Evolutionary conservation across 2,329 filamentous ascomycete genomes (phyloP), one percentile per base, ranked within the genome.

Genomic region (Phaeosphaeria sp.): DNA sequence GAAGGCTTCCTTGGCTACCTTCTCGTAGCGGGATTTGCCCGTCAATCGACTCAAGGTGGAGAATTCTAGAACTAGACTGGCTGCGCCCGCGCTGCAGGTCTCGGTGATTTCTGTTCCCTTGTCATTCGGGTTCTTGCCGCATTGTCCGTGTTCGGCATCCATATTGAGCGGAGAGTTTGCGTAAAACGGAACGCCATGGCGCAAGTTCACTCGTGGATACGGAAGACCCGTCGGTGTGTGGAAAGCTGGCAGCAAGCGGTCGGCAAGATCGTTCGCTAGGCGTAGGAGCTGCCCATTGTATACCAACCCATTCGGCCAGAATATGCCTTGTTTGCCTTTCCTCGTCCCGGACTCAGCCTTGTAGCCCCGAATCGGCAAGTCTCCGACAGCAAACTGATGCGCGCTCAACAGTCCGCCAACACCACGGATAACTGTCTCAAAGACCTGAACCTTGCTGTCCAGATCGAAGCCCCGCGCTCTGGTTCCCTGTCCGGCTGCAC

Each of bases 381-480:
- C 93, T 33, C 93, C 95, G 21, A 93, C 84, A 13, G 95, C 94
- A 75, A 99, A 99, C 43, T 97, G 81, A 79, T 99, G 95, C 1
- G 94, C 93, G 71, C 93, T 97, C 64, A 99, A 80, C 55, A 99
- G 81, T 0, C 95, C 95, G 15, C 95, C 95, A 46, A 96, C 86
- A 17, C 94, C 95, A 57, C 95, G 86, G 67, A 99, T 99, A 36
- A 97, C 94, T 0, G 94, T 98, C 81, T 99, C 95, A 72, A 99
- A 99, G 41, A 99, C 92, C 79, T 99, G 94, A 1, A 99, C 95
- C 78, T 98, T 99, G 80, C 93, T 97, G 78, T 99, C 94, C 42
- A 97, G 82, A 76, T 99, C 92, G 71, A 99, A 99, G 0, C 93
- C 95, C 54, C 88, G 85, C 3, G 89, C 88, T 63, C 92, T 84